Evolutionary conservation across 768 basidiomycete species (phyloP).

Genomic region (Suillus cothurnatus): DNA sequence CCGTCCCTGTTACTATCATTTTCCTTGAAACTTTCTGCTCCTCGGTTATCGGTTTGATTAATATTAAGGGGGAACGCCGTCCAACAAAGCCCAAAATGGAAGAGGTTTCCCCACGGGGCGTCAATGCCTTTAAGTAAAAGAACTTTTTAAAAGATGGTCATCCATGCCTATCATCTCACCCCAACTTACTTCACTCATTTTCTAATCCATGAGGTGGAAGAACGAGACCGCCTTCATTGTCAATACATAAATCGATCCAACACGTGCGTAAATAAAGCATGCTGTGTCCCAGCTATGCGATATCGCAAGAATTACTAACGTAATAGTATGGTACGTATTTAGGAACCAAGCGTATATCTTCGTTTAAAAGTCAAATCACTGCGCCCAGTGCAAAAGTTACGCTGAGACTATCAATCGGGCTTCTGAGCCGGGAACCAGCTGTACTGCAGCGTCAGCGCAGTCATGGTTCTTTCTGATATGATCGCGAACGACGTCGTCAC

Average conservation of each 20-base stretch:
- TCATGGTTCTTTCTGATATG: background rate
- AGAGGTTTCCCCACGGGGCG: background rate
- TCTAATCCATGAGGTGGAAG: background rate
- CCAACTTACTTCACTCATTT: background rate
- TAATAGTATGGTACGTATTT: conserved; percentile 16
- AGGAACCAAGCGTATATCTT: background rate
- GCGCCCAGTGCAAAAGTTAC: background rate
- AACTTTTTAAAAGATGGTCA: background rate
- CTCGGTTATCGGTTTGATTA: background rate
- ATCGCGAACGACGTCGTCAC: background rate
- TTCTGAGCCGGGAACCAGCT: background rate
- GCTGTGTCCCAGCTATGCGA: background rate
- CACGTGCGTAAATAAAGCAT: background rate
- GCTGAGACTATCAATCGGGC: background rate
- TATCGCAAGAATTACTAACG: background rate
- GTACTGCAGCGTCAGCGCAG: background rate
- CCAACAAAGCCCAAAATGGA: background rate
- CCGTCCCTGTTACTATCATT: background rate
- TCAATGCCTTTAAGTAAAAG: background rate
- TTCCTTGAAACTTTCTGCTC: background rate
- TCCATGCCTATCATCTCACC: background rate
- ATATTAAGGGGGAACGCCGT: background rate
- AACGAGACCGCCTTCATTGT: background rate
- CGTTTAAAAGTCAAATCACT: background rate
- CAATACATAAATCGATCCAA: background rate